Evolutionary conservation across 805 yeast genomes (phyloP).

Genomic region (Millerozyma miso): DNA sequence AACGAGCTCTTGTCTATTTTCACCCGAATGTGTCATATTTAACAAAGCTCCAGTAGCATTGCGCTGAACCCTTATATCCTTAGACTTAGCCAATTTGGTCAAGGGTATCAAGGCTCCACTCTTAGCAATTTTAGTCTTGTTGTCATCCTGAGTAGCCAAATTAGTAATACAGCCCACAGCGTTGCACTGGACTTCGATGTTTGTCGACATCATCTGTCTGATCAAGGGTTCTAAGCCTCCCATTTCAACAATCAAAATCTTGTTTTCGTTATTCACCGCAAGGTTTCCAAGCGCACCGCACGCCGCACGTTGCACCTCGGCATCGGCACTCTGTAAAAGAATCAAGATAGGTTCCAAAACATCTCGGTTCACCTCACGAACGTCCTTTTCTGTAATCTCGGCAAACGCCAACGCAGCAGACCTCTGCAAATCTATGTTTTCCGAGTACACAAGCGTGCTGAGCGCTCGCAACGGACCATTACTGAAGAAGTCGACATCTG

Average conservation of each 20-base stretch:
- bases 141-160: slow-evolving; percentile 95
- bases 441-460: slow-evolving; percentile 89
- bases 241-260: slow-evolving; percentile 91
- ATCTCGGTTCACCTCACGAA: slow-evolving; percentile 82
- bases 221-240: slow-evolving; percentile 96
- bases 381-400: slow-evolving; percentile 95
- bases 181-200: slow-evolving; percentile 97
- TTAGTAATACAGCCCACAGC: slow-evolving; percentile 99
- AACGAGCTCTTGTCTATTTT: slow-evolving; percentile 92
- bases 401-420: slow-evolving; percentile 98
- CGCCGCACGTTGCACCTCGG: slow-evolving; percentile 97
- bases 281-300: slow-evolving; percentile 98
- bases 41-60: slow-evolving; percentile 97
- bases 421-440: slow-evolving; percentile 89
- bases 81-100: slow-evolving; percentile 89
- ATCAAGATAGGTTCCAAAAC: slow-evolving; percentile 92
- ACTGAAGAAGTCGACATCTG: slow-evolving; percentile 84
- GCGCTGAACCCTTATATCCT: slow-evolving; percentile 93
- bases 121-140: slow-evolving; percentile 91
- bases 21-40: slow-evolving; percentile 97
- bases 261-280: slow-evolving; percentile 95
- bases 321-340: slow-evolving; percentile 78
- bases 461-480: slow-evolving; percentile 85
- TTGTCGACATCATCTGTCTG: slow-evolving; percentile 95
- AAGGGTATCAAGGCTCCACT: slow-evolving; percentile 94